Evolutionary conservation across 495 filamentous ascomycete genomes (phyloP).

Genomic region (Penicillium manginii): DNA sequence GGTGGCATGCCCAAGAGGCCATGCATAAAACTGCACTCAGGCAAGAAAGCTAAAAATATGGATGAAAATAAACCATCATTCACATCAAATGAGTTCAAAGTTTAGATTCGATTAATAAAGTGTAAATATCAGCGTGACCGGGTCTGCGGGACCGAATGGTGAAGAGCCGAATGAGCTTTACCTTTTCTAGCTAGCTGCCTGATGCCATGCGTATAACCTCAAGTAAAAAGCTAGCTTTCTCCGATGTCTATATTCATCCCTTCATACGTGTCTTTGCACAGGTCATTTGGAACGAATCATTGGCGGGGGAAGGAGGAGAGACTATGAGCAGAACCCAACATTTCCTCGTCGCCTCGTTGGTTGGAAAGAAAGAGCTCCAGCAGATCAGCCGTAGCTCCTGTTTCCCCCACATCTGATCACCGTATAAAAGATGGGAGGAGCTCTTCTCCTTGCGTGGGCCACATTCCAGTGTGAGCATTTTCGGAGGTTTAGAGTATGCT

Average conservation of each 20-base stretch:
- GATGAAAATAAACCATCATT: no score
- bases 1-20: neutral
- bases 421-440: conserved; percentile 14
- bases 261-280: conserved; percentile 11
- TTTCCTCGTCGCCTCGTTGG: conserved; percentile 8
- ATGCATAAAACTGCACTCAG: neutral
- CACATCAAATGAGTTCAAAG: no score
- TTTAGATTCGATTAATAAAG: no score
- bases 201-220: no score
- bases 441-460: conserved; percentile 22
- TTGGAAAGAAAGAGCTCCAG: neutral
- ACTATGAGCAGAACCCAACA: conserved; percentile 5
- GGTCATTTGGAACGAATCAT: conserved; percentile 6
- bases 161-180: neutral
- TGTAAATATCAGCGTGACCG: neutral
- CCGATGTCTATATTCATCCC: conserved; percentile 1
- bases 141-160: neutral
- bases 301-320: neutral
- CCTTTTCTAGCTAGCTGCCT: neutral
- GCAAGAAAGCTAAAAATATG: no score
- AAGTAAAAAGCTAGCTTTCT: neutral
- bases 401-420: conserved; percentile 4
- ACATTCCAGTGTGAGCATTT: conserved; percentile 30
- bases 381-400: conserved; percentile 4
- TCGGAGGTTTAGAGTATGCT: conserved; percentile 36